Percentiles rank a stretch among this genome's conserved stretches.
phyloP scores from a whole-genome alignment of 1,139 yeast genomes.

The Pichia kudriavzevii region DNA sequence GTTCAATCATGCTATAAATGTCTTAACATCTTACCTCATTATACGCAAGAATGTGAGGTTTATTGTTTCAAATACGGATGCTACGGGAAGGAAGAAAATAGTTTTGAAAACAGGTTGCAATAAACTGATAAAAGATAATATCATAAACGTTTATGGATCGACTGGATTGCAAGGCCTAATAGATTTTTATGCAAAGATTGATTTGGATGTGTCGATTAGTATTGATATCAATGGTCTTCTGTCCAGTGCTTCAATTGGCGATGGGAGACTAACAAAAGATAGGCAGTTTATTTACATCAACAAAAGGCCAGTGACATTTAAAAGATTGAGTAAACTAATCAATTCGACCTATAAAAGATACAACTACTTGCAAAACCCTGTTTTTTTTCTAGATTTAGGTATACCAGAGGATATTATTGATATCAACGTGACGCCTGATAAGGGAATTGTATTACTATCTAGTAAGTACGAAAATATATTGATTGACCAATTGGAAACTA shows the following conservation, averaged over 20 bases:
- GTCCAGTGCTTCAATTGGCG: constrained; percentile 72
- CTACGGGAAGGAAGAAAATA: constrained; percentile 42
- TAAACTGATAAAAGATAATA: constrained; percentile 41
- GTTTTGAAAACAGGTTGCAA: constrained; percentile 46
- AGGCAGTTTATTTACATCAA: constrained; percentile 72
- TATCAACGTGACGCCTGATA: constrained; percentile 88
- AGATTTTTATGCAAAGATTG: constrained; percentile 31
- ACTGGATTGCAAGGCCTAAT: constrained; percentile 51
- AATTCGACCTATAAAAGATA: constrained; percentile 68
- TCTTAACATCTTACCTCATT: constrained; percentile 64
- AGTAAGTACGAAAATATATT: constrained; percentile 44
- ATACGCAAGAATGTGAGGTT: constrained; percentile 53
- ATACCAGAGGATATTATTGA: constrained; percentile 54
- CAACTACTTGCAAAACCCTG: constrained; percentile 70
- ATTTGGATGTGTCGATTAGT: constrained; percentile 17
- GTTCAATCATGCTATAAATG: constrained; percentile 53
- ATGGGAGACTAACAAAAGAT: constrained; percentile 63
- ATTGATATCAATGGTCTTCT: constrained; percentile 50
- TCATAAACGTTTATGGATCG: constrained; percentile 65
- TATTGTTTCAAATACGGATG: constrained; percentile 45
- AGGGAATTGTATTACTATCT: constrained; percentile 62
- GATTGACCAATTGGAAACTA: constrained; percentile 42
- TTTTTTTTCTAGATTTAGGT: constrained; percentile 53
- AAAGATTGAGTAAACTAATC: constrained; percentile 48
- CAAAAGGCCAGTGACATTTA: constrained; percentile 61